phyloP scores from a whole-genome alignment of 148 eudicot species.

The Vaccinium darrowii region DNA sequence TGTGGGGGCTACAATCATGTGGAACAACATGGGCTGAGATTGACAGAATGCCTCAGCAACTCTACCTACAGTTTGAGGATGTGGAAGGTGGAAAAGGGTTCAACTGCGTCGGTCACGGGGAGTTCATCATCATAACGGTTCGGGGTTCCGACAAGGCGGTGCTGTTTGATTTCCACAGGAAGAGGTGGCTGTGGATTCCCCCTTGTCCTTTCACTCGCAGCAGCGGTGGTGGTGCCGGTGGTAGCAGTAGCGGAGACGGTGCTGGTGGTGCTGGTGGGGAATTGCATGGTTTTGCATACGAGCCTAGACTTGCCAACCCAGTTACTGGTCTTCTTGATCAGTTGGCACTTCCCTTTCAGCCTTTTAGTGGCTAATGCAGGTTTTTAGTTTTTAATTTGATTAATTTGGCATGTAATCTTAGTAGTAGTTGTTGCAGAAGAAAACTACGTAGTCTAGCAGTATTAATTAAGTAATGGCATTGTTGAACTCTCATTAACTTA shows the following conservation, averaged over 20 bases:
- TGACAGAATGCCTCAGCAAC: slow-evolving; percentile 90
- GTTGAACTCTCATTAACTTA: background rate
- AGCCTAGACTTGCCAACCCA: slow-evolving; percentile 79
- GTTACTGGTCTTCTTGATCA: slow-evolving; percentile 74
- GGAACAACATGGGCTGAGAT: slow-evolving; percentile 81
- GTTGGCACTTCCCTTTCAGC: slow-evolving; percentile 49
- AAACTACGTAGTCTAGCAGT: background rate
- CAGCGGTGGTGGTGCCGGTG: slow-evolving; percentile 19
- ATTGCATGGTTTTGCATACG: slow-evolving; percentile 78
- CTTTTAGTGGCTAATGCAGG: slow-evolving; percentile 20
- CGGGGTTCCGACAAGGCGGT: slow-evolving; percentile 55
- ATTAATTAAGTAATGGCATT: background rate
- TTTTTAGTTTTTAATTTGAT: background rate
- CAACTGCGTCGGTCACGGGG: slow-evolving; percentile 73
- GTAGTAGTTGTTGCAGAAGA: background rate
- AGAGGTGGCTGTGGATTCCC: slow-evolving; percentile 85
- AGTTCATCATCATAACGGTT: slow-evolving; percentile 56
- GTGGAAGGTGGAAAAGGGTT: slow-evolving; percentile 69
- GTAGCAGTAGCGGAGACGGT: background rate
- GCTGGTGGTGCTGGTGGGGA: slow-evolving; percentile 26
- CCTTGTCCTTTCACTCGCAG: slow-evolving; percentile 34
- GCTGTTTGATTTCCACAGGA: slow-evolving; percentile 57
- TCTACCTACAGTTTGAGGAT: slow-evolving; percentile 67
- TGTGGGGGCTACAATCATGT: slow-evolving; percentile 71
- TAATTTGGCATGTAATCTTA: background rate